Conservation (phyloP, 164 flowering plant species). For the Vitis cinerea region DNA sequence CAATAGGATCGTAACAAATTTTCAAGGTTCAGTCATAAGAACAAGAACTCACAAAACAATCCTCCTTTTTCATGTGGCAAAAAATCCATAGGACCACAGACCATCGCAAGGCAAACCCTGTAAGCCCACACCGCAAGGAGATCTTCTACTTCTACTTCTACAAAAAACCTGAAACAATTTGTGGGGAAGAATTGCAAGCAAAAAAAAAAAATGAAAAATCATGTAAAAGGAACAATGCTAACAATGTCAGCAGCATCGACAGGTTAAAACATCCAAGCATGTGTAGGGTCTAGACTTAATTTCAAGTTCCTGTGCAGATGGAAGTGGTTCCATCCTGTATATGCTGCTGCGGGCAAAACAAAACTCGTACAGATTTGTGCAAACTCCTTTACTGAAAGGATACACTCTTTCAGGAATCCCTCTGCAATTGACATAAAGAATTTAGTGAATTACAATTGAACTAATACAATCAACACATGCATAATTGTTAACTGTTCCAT, state of each 20-base stretch:
- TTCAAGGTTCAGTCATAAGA: too few species aligned
- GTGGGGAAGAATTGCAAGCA: not conserved
- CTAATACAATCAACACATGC: too few species aligned
- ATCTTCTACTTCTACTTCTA: not conserved
- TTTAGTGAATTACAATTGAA: too few species aligned
- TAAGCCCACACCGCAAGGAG: not conserved
- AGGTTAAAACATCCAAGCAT: conserved; percentile 56
- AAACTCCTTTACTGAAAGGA: conserved; percentile 84
- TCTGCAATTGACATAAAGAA: conserved; percentile 36
- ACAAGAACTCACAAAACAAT: too few species aligned
- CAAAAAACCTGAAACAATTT: not conserved
- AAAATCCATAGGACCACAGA: too few species aligned
- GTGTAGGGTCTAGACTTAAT: conserved; percentile 67
- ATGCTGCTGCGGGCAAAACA: conserved; percentile 52
- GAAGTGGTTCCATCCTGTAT: conserved; percentile 60
- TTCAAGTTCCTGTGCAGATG: conserved; percentile 62
- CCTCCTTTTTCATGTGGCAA: too few species aligned
- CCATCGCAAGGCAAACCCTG: too few species aligned
- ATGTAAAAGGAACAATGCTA: not conserved
- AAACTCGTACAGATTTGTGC: conserved; percentile 66
- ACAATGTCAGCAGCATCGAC: conserved; percentile 65
- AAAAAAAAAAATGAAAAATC: not conserved
- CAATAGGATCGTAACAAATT: too few species aligned
- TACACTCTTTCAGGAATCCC: conserved; percentile 79
- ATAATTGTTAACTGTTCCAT: too few species aligned